Percentiles rank a stretch among this genome's conserved stretches.
Conservation (phyloP, 202 grass and related monocot species). For the Hordeum pubiflorum region DNA sequence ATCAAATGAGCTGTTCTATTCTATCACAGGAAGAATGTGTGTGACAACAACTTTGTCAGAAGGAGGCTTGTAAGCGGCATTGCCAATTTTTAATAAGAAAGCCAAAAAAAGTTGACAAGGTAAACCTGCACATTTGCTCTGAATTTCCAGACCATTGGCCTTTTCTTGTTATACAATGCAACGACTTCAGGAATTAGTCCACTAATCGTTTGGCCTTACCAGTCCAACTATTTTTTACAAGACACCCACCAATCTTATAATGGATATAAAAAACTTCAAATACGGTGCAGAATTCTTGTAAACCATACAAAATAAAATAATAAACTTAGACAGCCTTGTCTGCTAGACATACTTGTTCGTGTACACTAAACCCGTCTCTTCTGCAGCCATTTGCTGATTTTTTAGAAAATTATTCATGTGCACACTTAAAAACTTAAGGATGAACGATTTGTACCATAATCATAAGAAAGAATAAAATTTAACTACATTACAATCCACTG, state of each 20-base stretch:
- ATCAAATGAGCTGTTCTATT: constrained; percentile 24
- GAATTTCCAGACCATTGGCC: not conserved
- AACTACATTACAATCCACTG: constrained; percentile 14
- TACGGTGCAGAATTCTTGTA: not conserved
- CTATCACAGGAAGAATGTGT: not conserved
- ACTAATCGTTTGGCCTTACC: not conserved
- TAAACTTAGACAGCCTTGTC: not conserved
- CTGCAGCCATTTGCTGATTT: not conserved
- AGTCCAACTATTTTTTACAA: not conserved
- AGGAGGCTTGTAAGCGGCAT: not conserved
- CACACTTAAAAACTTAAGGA: not conserved
- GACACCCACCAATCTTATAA: not conserved
- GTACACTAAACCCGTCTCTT: not conserved
- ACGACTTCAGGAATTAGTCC: not conserved
- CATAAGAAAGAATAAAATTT: not conserved
- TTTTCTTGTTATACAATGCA: not conserved
- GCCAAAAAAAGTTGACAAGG: not conserved
- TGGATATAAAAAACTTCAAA: not conserved
- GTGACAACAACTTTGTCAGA: constrained; percentile 1
- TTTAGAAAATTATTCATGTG: not conserved
- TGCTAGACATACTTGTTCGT: not conserved
- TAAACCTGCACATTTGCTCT: not conserved
- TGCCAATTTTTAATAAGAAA: constrained; percentile 4
- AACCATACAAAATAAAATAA: not conserved
- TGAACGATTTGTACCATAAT: not conserved